These are phyloP conservation scores for Sapria himalayana DNA, from an alignment of 345 rosid species.

Conservation along the genomic window DNA sequence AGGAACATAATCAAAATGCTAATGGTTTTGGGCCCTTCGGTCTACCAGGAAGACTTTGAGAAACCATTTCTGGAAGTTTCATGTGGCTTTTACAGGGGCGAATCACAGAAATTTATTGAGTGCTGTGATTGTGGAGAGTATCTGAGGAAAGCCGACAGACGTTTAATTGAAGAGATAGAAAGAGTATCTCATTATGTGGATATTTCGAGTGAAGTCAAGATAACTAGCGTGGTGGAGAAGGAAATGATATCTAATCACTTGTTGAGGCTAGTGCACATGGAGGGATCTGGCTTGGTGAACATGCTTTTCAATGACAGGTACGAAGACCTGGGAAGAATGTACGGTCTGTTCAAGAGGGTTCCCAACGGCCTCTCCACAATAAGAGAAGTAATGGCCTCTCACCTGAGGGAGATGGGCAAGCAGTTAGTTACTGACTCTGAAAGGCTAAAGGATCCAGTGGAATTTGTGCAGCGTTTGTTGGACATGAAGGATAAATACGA, in stretches of 20 bases:
- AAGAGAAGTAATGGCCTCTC: slow-evolving; percentile 78
- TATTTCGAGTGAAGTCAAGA: slow-evolving; percentile 67
- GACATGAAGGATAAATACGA: slow-evolving; percentile 86
- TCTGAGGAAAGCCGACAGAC: slow-evolving; percentile 75
- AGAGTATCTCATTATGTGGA: slow-evolving; percentile 90
- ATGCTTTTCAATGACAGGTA: slow-evolving; percentile 87
- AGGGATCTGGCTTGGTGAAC: slow-evolving; percentile 82
- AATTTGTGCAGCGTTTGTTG: slow-evolving; percentile 81
- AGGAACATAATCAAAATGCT: slow-evolving; percentile 87
- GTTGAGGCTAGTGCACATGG: slow-evolving; percentile 93
- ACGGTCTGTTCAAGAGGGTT: slow-evolving; percentile 69
- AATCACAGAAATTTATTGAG: slow-evolving; percentile 82
- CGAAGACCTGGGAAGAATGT: slow-evolving; percentile 85
- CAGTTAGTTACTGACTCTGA: slow-evolving; percentile 88
- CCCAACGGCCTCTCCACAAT: slow-evolving; percentile 49
- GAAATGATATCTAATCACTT: slow-evolving; percentile 99
- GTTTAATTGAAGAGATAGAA: slow-evolving; percentile 86
- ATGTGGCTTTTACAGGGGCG: slow-evolving; percentile 73
- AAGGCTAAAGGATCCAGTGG: slow-evolving; percentile 81
- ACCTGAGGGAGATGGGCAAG: slow-evolving; percentile 84
- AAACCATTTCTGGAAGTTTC: slow-evolving; percentile 80
- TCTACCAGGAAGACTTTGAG: slow-evolving; percentile 94
- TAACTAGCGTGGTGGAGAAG: slow-evolving; percentile 85
- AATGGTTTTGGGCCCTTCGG: slow-evolving; percentile 78
- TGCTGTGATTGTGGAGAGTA: slow-evolving; percentile 93